Percentiles rank a stretch among this genome's conserved stretches.
Evolutionary conservation across 305 asterid genomes (phyloP).

Genomic region (Solanum aculeatissimum): DNA sequence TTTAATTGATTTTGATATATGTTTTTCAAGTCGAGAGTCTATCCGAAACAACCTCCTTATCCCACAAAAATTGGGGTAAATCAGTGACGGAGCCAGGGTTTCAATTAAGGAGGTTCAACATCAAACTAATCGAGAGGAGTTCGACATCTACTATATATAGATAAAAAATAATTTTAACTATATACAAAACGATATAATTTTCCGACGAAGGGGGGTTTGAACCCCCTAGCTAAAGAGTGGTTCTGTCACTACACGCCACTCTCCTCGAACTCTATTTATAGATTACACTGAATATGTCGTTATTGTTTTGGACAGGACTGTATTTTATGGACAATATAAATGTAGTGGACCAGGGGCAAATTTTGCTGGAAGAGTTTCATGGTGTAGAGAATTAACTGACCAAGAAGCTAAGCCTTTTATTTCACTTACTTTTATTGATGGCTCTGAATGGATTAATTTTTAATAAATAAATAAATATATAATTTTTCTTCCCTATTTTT

Average conservation of each 20-base stretch:
- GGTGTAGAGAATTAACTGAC: constrained; percentile 84
- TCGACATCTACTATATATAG: too few relatives aligned
- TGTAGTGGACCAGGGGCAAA: constrained; percentile 79
- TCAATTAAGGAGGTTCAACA: too few relatives aligned
- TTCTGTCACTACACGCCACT: too few relatives aligned
- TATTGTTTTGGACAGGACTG: constrained; percentile 49
- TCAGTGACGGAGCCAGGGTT: too few relatives aligned
- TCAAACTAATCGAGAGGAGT: too few relatives aligned
- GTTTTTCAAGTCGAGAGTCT: background rate
- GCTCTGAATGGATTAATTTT: constrained; percentile 67
- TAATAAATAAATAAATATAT: background rate
- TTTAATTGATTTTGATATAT: too few relatives aligned
- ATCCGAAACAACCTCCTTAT: background rate
- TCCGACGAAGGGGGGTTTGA: too few relatives aligned
- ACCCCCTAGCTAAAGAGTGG: too few relatives aligned
- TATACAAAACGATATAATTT: too few relatives aligned
- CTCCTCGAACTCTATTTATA: background rate
- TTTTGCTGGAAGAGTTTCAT: constrained; percentile 87
- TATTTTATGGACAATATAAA: constrained; percentile 88
- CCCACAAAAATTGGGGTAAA: background rate
- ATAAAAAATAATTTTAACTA: too few relatives aligned
- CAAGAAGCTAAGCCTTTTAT: constrained; percentile 93
- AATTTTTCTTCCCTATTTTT: background rate
- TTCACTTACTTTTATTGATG: constrained; percentile 75
- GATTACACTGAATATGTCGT: background rate